Evolutionary conservation across 2,329 filamentous ascomycete genomes (phyloP), one percentile per base, ranked within the genome.

Genomic region (Colletotrichum cuscutae): DNA sequence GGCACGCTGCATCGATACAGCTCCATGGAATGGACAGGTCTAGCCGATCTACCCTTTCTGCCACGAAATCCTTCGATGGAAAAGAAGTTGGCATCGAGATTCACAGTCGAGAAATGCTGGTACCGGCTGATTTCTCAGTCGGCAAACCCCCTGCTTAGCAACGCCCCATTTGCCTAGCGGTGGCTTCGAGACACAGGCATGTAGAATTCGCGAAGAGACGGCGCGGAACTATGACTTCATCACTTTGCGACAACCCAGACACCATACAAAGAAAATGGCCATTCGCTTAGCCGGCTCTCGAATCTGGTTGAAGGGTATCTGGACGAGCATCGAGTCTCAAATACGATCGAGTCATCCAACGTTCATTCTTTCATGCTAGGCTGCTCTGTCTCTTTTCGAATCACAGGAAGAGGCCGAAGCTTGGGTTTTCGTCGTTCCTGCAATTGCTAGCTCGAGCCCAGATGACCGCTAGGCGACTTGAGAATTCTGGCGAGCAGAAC

Each of bases 191-290:
- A 5, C 60, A 30, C 12, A 32, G 19, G 52, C 30, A 63, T 68
- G 35, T 37, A 11, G 19, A 26, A 8, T 13, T 53, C 52, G 15
- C 57, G 24, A 24, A 37, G 35, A 68, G 65, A 59, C 57, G 37
- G 37, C 35, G n/a, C 46, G 46, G 13, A 58, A 63, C 19, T 22
- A 58, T 68, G 65, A 68, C 65, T 57, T 68, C 52, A 58, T 37
- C 65, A 42, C 56, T 42, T n/a, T 12, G 4, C 19, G 2, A 53
- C n/a, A 32, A 19, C 35, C 15, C 32, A 19, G n/a, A 54, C 4
- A 12, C 28, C 52, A 26, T n/a, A n/a, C n/a, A 49, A 11, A 49
- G 19, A 11, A 49, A 11, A n/a, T 49, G 42, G 19, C 8, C 8
- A 49, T 49, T 49, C 42, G 42, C 19, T 49, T 2, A 22, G 42